phyloP scores from a whole-genome alignment of 306 rosid species.

The Corylus avellana region DNA sequence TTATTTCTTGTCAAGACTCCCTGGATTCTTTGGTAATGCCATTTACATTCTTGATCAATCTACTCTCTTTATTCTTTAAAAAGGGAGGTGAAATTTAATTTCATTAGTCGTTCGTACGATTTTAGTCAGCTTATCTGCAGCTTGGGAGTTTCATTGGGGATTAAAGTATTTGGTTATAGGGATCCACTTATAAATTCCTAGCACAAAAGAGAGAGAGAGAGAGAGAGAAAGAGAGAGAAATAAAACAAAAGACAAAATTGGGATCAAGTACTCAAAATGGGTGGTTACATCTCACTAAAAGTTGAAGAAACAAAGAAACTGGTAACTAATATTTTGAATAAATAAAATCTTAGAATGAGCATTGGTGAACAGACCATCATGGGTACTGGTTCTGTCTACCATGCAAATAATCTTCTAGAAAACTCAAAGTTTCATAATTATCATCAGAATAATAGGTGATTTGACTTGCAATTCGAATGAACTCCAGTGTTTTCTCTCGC shows the following conservation, averaged over 20 bases:
- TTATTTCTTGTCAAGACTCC: conserved; percentile 85
- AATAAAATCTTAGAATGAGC: too few species aligned
- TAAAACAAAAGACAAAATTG: neutral
- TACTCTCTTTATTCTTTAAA: conserved; percentile 17
- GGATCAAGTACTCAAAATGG: neutral
- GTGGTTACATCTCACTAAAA: neutral
- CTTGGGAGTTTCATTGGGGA: conserved; percentile 1
- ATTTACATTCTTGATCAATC: conserved; percentile 24
- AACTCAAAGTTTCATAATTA: neutral
- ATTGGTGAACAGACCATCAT: neutral
- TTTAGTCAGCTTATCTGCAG: neutral
- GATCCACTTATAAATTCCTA: neutral
- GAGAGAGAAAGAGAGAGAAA: neutral
- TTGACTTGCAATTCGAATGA: neutral
- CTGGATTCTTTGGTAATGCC: conserved; percentile 83
- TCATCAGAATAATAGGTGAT: neutral
- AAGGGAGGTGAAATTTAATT: neutral
- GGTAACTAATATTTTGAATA: too few species aligned
- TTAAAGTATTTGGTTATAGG: neutral
- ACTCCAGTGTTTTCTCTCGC: neutral
- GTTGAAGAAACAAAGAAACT: neutral
- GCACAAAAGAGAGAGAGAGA: neutral
- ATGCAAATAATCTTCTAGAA: neutral
- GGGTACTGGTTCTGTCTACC: neutral
- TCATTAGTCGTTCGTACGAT: neutral